A percentile compares a stretch with the other conserved stretches of the same genome.
Evolutionary conservation across 2,329 filamentous ascomycete species (phyloP).

Genomic region (Cladosporium halotolerans): DNA sequence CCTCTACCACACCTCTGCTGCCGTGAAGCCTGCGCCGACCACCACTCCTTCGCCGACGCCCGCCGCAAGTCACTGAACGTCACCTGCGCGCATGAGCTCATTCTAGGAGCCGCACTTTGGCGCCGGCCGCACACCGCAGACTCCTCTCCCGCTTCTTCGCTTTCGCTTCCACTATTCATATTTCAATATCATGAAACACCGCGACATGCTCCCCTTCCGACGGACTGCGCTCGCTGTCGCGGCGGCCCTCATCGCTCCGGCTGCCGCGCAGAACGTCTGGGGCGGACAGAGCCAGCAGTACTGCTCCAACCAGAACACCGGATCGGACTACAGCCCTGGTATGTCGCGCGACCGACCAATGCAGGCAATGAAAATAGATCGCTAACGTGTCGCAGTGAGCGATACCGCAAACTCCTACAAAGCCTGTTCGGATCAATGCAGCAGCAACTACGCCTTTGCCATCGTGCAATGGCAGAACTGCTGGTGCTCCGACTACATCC

Average conservation of each 20-base stretch:
- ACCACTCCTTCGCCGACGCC: not conserved
- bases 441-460: slow-evolving; percentile 56
- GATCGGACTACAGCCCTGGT: slow-evolving; percentile 31
- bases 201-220: slow-evolving; percentile 26
- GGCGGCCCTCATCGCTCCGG: slow-evolving; percentile 10
- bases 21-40: not conserved
- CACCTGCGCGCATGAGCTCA: slow-evolving; percentile 4
- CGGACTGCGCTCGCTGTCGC: slow-evolving; percentile 11
- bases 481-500: slow-evolving; percentile 69
- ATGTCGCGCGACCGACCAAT: slow-evolving; percentile 15
- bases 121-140: not conserved
- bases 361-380: not conserved
- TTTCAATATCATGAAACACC: slow-evolving; percentile 14
- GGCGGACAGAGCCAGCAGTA: slow-evolving; percentile 31
- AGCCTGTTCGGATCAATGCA: slow-evolving; percentile 58
- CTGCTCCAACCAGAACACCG: slow-evolving; percentile 42
- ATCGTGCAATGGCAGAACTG: slow-evolving; percentile 60
- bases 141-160: not conserved
- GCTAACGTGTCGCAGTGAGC: slow-evolving; percentile 23
- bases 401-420: slow-evolving; percentile 59
- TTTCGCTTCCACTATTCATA: slow-evolving; percentile 2
- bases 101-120: slow-evolving; percentile 4
- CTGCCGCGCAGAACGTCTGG: slow-evolving; percentile 7
- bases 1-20: not conserved
- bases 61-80: not conserved